These are phyloP conservation scores for Vaucheria bursata DNA, from an alignment of 352 stramenopile species.

Conservation along the genomic window DNA sequence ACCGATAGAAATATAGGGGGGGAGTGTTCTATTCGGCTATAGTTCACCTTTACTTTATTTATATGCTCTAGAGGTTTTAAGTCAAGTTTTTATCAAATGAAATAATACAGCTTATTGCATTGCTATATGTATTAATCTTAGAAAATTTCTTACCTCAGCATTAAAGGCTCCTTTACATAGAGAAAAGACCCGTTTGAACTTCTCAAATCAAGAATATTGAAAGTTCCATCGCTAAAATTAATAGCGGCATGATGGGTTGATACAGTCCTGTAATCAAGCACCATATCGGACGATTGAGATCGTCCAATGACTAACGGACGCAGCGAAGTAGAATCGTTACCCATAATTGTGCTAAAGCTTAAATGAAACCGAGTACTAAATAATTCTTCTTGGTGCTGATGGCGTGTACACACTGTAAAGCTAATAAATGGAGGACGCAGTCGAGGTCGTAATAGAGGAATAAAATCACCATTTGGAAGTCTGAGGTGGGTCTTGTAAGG, in stretches of 20 bases:
- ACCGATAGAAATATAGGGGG: too few relatives aligned
- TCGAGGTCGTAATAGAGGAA: slow-evolving; percentile 69
- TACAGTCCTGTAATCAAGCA: slow-evolving; percentile 68
- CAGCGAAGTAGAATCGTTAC: slow-evolving; percentile 61
- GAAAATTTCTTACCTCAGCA: not conserved
- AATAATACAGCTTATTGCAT: too few relatives aligned
- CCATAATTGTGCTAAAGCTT: slow-evolving; percentile 70
- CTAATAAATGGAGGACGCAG: slow-evolving; percentile 67
- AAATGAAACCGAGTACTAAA: slow-evolving; percentile 76
- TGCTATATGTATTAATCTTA: too few relatives aligned
- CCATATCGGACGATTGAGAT: slow-evolving; percentile 68
- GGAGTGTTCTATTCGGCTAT: too few relatives aligned
- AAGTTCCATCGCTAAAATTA: slow-evolving; percentile 66
- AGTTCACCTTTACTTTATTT: too few relatives aligned
- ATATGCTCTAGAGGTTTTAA: too few relatives aligned
- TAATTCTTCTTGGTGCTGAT: slow-evolving; percentile 56
- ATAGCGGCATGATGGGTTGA: slow-evolving; percentile 78
- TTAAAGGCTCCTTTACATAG: slow-evolving; percentile 2
- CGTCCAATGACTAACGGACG: slow-evolving; percentile 74
- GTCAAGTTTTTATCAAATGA: too few relatives aligned
- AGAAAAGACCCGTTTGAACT: slow-evolving; percentile 63
- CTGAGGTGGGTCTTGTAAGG: slow-evolving; percentile 71
- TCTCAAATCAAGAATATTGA: slow-evolving; percentile 71
- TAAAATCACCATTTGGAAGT: slow-evolving; percentile 61
- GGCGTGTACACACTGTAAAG: slow-evolving; percentile 71